phyloP scores from a whole-genome alignment of 2,329 filamentous ascomycete genomes.

The Lasiodiplodia citricola region DNA sequence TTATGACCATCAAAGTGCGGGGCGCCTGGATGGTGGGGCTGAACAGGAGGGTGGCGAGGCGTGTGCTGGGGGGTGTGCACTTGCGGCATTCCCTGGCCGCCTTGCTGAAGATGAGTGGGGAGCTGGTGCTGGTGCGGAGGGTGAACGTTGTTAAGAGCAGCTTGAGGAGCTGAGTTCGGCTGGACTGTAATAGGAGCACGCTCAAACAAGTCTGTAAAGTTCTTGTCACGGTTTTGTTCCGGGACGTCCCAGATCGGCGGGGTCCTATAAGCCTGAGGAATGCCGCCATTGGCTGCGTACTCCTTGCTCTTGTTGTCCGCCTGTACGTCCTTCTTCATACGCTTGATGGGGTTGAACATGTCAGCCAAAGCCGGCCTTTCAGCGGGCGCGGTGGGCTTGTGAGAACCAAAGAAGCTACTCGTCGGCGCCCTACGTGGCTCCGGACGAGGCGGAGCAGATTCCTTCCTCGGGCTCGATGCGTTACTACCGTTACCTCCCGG shows the following conservation, averaged over 20 bases:
- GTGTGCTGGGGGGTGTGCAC: constrained; percentile 76
- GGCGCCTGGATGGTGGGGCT: constrained; percentile 72
- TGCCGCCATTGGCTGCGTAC: constrained; percentile 78
- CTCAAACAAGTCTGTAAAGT: constrained; percentile 82
- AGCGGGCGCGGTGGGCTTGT: constrained; percentile 69
- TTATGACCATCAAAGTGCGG: constrained; percentile 81
- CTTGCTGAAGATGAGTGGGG: constrained; percentile 80
- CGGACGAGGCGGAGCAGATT: constrained; percentile 41
- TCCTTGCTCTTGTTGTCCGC: constrained; percentile 60
- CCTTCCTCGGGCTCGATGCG: constrained; percentile 73
- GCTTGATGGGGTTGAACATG: constrained; percentile 69
- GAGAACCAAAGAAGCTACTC: constrained; percentile 66
- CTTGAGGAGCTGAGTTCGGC: constrained; percentile 68
- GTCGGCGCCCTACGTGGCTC: constrained; percentile 41
- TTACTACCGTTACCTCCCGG: constrained; percentile 68
- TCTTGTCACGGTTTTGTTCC: constrained; percentile 74
- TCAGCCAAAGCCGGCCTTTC: constrained; percentile 61
- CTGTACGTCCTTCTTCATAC: constrained; percentile 70
- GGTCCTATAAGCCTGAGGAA: constrained; percentile 84
- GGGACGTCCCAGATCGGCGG: constrained; percentile 81
- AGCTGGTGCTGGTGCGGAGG: constrained; percentile 84
- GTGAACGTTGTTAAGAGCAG: constrained; percentile 64
- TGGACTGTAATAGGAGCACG: constrained; percentile 62
- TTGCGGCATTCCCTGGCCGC: constrained; percentile 69
- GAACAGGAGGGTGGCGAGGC: constrained; percentile 76